Evolutionary conservation across 2,329 filamentous ascomycete species (phyloP), one percentile per base, ranked within the genome.

Genomic region (Penicillium sp.): DNA sequence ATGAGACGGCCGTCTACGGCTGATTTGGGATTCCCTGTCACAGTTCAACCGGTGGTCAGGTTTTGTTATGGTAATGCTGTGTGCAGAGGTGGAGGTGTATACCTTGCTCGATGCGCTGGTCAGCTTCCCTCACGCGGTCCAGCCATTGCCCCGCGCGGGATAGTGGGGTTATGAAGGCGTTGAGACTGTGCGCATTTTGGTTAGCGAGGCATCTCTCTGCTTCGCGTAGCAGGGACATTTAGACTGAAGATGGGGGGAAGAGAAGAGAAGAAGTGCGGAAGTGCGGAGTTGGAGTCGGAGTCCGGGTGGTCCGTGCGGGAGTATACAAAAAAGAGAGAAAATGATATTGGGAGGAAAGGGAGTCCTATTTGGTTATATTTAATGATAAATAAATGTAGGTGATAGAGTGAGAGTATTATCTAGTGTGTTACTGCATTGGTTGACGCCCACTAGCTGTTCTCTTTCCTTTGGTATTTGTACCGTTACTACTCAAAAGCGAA

Each of bases 1-100:
- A 90, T 73, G n/a, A 79, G 54, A 14, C 67, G 70, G 18, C 79
- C 79, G 42, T 80, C 75, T 5, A 80, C 48, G 6, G 58, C 29
- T 2, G 76, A 78, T 36, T 66, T 74, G 8, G 66, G 36, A 2
- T 56, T 64, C 31, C 71, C 74, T 77, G 39, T 48, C 23, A 11
- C 26, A 26, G 24, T 34, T 37, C 8, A 13, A 33, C 56, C 58
- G 16, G 2, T 39, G 54, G 49, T 29, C 31, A 36, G 16, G 5
- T 16, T 33, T 28, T 10, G 10, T 19, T 33, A 16, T 36, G 14
- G 7, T 7, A 39, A 29, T 40, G 40, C 36, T 33, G 26, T 40
- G 29, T 29, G 34, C n/a, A 10, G 40, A 36, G 39, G 33, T 46
- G 33, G 39, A 56, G 21, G 23, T 18, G 3, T 28, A 16, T 68